Evolutionary conservation across 202 grass and related monocot genomes (phyloP), one percentile per base, ranked within the genome.

Genomic region (Setaria viridis): DNA sequence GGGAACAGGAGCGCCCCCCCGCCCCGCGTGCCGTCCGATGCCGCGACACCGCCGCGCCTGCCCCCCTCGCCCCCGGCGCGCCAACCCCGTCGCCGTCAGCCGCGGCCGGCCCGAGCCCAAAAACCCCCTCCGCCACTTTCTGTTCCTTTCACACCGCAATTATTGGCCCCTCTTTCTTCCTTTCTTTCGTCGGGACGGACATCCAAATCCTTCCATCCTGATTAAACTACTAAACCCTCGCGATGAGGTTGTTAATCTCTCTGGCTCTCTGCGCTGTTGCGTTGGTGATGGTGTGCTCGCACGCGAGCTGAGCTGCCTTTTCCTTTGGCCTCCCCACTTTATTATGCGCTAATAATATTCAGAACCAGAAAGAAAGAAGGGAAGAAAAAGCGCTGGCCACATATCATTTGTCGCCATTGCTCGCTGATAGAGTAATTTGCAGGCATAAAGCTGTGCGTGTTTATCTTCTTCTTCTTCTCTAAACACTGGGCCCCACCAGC

Each of bases 331-430:
- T 17, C 62, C 60, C n/a, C 20, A 7, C 0, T 42, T 45, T 33
- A 80, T 89, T 69, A 54, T 62, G 87, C 68, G 49, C 48, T 62
- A 41, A 70, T 78, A 13, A 70, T 29, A 85, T 68, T 12, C 62
- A 16, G 20, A 15, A 5, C 30, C 69, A 0, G 29, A 10, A 20
- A 30, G 12, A 0, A 71, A 48, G 4, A 3, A 3, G 25, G 25
- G 25, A 25, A 25, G 25, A 25, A 6, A 3, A 7, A 21, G 79
- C 72, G n/a, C 46, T 63, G 70, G 14, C 13, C 72, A 9, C 64
- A 11, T 15, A 82, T 72, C 55, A 82, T 86, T 86, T 86, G 64
- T 67, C 59, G 79, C 79, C 65, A 65, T 72, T 76, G 46, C 39
- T 41, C 79, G 16, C 79, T 17, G 17, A 2, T 54, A 19, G 5